Percentiles rank a stretch among this genome's conserved stretches.
Conservation (phyloP, 2,329 filamentous ascomycete genomes). For the Helotiales sp. region DNA sequence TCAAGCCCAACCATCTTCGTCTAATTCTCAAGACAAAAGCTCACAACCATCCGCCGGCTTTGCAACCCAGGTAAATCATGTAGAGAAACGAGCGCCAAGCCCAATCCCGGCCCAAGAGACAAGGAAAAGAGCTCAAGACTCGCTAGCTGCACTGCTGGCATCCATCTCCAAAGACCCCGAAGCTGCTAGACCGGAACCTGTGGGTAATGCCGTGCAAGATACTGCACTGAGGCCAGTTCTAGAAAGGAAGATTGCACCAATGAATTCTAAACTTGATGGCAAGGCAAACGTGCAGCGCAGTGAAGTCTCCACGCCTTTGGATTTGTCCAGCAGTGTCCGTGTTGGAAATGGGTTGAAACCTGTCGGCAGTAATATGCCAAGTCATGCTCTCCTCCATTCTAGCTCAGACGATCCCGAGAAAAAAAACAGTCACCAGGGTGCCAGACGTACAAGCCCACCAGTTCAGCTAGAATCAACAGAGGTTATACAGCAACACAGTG, state of each 20-base stretch:
- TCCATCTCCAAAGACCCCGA: not conserved
- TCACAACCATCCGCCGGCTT: slow-evolving; percentile 9
- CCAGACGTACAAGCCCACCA: slow-evolving; percentile 1
- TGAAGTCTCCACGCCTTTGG: not conserved
- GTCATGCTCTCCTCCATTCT: not conserved
- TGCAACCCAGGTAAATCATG: slow-evolving; percentile 20
- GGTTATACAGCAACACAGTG: not conserved
- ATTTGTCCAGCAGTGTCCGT: not conserved
- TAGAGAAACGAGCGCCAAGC: not conserved
- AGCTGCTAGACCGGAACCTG: not conserved
- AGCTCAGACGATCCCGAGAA: slow-evolving; percentile 32
- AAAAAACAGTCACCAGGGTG: slow-evolving; percentile 33
- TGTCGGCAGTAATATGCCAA: not conserved
- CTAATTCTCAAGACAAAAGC: not conserved
- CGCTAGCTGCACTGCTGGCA: not conserved
- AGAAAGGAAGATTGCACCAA: slow-evolving; percentile 7
- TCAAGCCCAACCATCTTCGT: not conserved
- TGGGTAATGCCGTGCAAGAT: not conserved
- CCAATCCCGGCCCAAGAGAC: not conserved
- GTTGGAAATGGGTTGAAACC: not conserved
- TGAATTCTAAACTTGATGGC: slow-evolving; percentile 22
- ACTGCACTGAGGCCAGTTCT: slow-evolving; percentile 1
- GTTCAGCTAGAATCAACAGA: slow-evolving; percentile 15
- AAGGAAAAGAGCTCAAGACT: not conserved
- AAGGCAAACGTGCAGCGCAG: slow-evolving; percentile 19